A percentile compares a stretch with the other conserved stretches of the same genome.
These are phyloP conservation scores for Pseudonitzschia delicatissima DNA, from an alignment of 108 stramenopile genomes.

Conservation along the genomic window DNA sequence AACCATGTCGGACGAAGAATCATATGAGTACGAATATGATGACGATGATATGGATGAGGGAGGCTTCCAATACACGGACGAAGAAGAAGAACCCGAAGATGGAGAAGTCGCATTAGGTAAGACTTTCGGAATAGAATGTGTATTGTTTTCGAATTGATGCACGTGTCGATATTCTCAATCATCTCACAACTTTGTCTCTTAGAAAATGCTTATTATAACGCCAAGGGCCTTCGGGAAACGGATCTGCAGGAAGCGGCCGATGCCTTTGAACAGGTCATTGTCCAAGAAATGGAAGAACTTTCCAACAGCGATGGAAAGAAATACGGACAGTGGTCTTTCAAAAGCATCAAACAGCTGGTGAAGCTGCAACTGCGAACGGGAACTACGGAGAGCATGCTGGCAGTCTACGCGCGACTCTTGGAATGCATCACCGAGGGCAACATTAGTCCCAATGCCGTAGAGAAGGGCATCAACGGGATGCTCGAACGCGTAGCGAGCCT, in stretches of 20 bases:
- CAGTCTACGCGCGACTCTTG: constrained; percentile 66
- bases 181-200: background rate
- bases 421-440: constrained; percentile 70
- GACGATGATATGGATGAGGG: constrained; percentile 66
- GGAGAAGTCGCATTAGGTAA: constrained; percentile 65
- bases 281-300: constrained; percentile 37
- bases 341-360: constrained; percentile 88
- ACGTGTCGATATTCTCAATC: background rate
- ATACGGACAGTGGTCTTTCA: constrained; percentile 85
- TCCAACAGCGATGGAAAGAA: constrained; percentile 23
- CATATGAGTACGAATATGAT: constrained; percentile 57
- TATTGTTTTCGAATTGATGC: background rate
- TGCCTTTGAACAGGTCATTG: constrained; percentile 77
- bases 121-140: constrained; percentile 7
- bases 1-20: constrained; percentile 56
- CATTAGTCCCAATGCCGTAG: constrained; percentile 84
- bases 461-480: constrained; percentile 92
- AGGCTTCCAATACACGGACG: constrained; percentile 90
- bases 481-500: constrained; percentile 81
- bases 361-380: constrained; percentile 69
- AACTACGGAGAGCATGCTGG: constrained; percentile 41
- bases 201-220: constrained; percentile 93
- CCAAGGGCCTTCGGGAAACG: constrained; percentile 72
- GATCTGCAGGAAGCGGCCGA: constrained; percentile 56
- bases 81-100: constrained; percentile 75